Evolutionary conservation across 257 asterid genomes (phyloP).

Genomic region (Eustoma russellianum): DNA sequence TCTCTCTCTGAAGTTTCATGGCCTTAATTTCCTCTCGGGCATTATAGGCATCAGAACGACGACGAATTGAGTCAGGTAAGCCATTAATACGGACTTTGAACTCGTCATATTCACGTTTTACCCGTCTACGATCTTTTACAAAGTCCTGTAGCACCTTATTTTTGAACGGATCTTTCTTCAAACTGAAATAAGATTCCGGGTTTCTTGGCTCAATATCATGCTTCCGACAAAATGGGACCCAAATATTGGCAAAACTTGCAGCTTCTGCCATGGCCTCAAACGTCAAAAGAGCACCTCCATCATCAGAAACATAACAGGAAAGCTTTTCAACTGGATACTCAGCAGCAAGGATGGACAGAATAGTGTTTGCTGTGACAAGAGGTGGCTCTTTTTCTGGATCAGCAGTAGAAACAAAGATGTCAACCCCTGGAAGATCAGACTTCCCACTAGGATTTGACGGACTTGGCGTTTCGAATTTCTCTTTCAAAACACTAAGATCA

Average conservation of each 20-base stretch:
- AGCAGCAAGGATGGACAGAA: constrained; percentile 78
- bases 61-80: constrained; percentile 79
- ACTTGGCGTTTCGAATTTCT: constrained; percentile 60
- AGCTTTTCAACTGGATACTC: constrained; percentile 85
- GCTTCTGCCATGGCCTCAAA: constrained; percentile 98
- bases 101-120: constrained; percentile 85
- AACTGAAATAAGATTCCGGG: constrained; percentile 69
- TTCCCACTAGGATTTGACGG: constrained; percentile 62
- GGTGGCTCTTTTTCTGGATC: constrained; percentile 97
- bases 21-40: constrained; percentile 88
- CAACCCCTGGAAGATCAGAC: constrained; percentile 86
- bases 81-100: constrained; percentile 81
- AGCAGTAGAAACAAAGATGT: constrained; percentile 76
- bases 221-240: constrained; percentile 88
- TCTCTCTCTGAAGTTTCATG: constrained; percentile 59
- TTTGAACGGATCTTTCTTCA: constrained; percentile 76
- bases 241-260: constrained; percentile 77
- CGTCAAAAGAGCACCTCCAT: constrained; percentile 81
- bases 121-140: constrained; percentile 79
- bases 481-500: constrained; percentile 62
- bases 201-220: constrained; percentile 75
- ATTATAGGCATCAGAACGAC: constrained; percentile 83
- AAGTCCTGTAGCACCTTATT: constrained; percentile 71
- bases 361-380: constrained; percentile 76
- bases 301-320: constrained; percentile 86